Evolutionary conservation across 805 yeast genomes (phyloP).

Genomic region (Ogataea populi-albae): DNA sequence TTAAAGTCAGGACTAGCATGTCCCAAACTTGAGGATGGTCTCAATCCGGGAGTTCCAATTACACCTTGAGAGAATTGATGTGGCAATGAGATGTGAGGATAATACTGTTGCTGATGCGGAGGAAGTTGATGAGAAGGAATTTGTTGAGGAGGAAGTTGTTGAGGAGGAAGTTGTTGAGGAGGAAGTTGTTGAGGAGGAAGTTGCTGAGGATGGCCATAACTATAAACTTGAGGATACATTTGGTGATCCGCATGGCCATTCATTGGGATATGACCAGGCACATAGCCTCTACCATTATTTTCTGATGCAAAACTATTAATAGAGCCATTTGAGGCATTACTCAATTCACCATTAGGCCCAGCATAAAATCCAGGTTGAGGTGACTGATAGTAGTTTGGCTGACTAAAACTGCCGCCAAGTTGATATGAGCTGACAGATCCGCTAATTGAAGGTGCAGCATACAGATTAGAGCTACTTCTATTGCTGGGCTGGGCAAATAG

Average conservation of each 20-base stretch:
- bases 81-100: constrained; percentile 7
- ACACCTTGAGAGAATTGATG: constrained; percentile 11
- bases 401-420: constrained; percentile 1
- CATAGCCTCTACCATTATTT: too few species aligned
- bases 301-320: constrained; percentile 2
- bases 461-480: constrained; percentile 7
- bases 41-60: constrained; percentile 26
- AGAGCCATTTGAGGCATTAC: not conserved
- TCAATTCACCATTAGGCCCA: not conserved
- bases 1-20: constrained; percentile 5
- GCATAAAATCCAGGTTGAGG: not conserved
- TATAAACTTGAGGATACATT: too few species aligned
- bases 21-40: constrained; percentile 12
- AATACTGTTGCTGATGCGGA: constrained; percentile 6
- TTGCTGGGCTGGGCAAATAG: constrained; percentile 6
- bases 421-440: constrained; percentile 2
- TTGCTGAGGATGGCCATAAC: constrained; percentile 3
- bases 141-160: constrained; percentile 2
- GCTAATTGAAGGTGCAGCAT: constrained; percentile 7
- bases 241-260: too few species aligned
- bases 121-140: not conserved
- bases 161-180: not conserved
- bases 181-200: not conserved
- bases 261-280: too few species aligned
- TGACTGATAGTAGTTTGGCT: constrained; percentile 1